Percentiles rank a stretch among this genome's conserved stretches.
Evolutionary conservation across 306 rosid species (phyloP).

Genomic region (Ammopiptanthus mongolicus): DNA sequence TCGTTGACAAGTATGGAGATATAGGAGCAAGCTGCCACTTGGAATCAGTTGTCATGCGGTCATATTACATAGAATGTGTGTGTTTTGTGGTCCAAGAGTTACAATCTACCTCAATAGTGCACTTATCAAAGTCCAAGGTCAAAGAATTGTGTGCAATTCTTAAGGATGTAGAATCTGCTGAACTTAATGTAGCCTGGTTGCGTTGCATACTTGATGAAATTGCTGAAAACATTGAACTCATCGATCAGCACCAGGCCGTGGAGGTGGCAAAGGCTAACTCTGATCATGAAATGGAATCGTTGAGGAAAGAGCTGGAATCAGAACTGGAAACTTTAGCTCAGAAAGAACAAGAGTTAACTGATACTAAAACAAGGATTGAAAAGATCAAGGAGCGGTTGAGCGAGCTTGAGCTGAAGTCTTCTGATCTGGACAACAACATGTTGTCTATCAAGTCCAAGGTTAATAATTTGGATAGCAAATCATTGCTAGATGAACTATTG

Average conservation of each 20-base stretch:
- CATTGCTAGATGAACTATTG: conserved; percentile 52
- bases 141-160: conserved; percentile 70
- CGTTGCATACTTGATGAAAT: conserved; percentile 47
- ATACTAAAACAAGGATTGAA: conserved; percentile 38
- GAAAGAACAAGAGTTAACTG: conserved; percentile 57
- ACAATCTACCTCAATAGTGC: conserved; percentile 37
- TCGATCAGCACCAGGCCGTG: conserved; percentile 37
- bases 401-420: conserved; percentile 61
- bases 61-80: conserved; percentile 80
- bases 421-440: conserved; percentile 49
- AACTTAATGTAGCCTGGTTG: conserved; percentile 67
- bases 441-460: conserved; percentile 52
- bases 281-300: conserved; percentile 41
- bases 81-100: conserved; percentile 86
- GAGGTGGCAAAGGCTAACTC: conserved; percentile 54
- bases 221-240: conserved; percentile 44
- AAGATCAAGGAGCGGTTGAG: conserved; percentile 45
- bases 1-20: conserved; percentile 75
- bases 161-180: conserved; percentile 82
- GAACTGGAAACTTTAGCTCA: conserved; percentile 42
- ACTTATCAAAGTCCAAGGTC: conserved; percentile 58
- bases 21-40: conserved; percentile 76
- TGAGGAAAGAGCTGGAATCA: conserved; percentile 52
- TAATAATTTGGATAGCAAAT: conserved; percentile 39
- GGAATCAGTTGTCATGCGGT: conserved; percentile 80